Base-by-base conservation (phyloP, 306 rosid species). In the Quercus parvula region DNA sequence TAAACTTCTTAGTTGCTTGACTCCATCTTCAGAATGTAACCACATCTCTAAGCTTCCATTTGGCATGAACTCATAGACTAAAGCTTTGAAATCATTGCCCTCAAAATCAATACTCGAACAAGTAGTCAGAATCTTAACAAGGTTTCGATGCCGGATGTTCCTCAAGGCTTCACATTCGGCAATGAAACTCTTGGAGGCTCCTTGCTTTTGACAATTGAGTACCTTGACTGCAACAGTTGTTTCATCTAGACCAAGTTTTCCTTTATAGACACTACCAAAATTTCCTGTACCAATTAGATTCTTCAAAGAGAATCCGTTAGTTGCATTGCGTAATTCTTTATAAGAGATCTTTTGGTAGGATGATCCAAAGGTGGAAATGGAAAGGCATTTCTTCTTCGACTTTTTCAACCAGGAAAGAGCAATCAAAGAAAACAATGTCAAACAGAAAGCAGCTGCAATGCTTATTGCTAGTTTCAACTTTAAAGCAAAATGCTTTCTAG, bases 271-370 rank as follows among this genome's bases (percentile, higher is more conserved):
- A 19, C 46, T 73, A 7, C 90, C 86, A 7, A 56, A 51, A 19
- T 71, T 56, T 28, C 88, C 86, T 12, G 41, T 27, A 19, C 88
- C 86, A 18, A 87, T 82, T 19, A 84, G 57, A 19, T 82, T 84
- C 4, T 11, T 15, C 1, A 19, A 4, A 12, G 76, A 59, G 74
- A 81, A 82, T 1, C 82, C 81, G 9, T 44, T 12, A 2, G 88
- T 85, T 6, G 88, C 79, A 10, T 75, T 66, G 35, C 28, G 25
- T 28, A 85, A 71, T 28, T 71, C 76, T 44, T 74, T 63, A 72
- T 85, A 85, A 10, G 88, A 85, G 5, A 70, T 18, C 33, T 18
- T 71, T 13, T 28, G 70, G 44, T 63, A 63, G 14, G 1, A 58
- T 17, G 1, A 18, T 25, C 66, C 66, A 59, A 59, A 59, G 5